Evolutionary conservation across 257 asterid species (phyloP), one percentile per base, ranked within the genome.

Genomic region (Catharanthus roseus): DNA sequence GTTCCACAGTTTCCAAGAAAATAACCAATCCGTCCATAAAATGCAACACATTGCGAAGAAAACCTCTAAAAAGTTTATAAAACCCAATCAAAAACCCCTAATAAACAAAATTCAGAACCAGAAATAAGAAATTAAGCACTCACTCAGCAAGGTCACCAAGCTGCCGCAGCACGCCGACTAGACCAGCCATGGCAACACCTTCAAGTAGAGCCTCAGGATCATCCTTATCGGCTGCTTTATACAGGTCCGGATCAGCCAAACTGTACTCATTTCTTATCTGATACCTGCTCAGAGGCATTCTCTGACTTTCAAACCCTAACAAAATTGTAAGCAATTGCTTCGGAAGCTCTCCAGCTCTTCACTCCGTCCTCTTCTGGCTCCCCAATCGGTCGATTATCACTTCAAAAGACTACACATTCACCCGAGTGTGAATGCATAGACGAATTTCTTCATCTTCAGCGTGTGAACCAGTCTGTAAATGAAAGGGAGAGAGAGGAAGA

Each of bases 101-200:
- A 72, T 76, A 1, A 23, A 51, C 77, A 7, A 26, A 50, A 26
- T 38, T 10, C 69, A 65, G 11, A 65, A 18, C 24, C 29, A 9
- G 18, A 65, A 31, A 2, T 72, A 53, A 19, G 10, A 21, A 61
- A 19, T 49, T 29, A 28, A 65, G 15, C 47, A 84, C 95, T 85
- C 64, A 93, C 99, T 91, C 96, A 3, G 97, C 96, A 10, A 93
- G 95, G 88, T 93, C 99, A 13, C 99, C 97, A 42, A 93, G 96
- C 90, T 93, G 97, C 71, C 99, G 97, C 67, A 93, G 88, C 75
- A 91, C 85, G n/a, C 99, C 99, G 62, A 93, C 97, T 70, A 93
- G 85, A n/a, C 96, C 96, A 62, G 97, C 97, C 96, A 93, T 91
- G 77, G 97, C 96, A 67, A 93, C 95, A 71, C 96, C 99, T 85